Percentiles rank a stretch among this genome's conserved stretches.
These are phyloP conservation scores for Sungouiozyma intestinalis DNA, from an alignment of 805 yeast species.

Conservation along the genomic window DNA sequence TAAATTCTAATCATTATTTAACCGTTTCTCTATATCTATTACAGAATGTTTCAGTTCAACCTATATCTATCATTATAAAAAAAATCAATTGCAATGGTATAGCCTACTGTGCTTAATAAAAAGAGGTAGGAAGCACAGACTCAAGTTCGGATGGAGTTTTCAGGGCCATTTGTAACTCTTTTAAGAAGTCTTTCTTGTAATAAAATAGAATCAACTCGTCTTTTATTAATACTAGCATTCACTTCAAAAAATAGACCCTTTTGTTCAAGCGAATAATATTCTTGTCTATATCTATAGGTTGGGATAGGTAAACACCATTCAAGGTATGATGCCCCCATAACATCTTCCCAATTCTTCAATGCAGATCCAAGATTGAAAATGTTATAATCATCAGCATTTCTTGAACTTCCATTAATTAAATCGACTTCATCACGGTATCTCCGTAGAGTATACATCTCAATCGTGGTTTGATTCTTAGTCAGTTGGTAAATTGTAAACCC, in stretches of 20 bases:
- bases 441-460: conserved; percentile 57
- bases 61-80: too few relatives aligned
- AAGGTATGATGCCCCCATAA: conserved; percentile 59
- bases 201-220: conserved; percentile 28
- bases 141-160: conserved; percentile 18
- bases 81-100: too few relatives aligned
- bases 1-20: too few relatives aligned
- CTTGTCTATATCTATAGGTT: conserved; percentile 10
- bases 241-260: conserved; percentile 42
- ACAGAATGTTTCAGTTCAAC: too few relatives aligned
- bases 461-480: conserved; percentile 60
- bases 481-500: conserved; percentile 51
- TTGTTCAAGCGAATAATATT: conserved; percentile 16
- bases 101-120: too few relatives aligned
- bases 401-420: conserved; percentile 24
- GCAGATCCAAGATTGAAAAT: conserved; percentile 62
- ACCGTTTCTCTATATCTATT: too few relatives aligned
- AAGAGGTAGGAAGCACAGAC: not conserved
- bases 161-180: conserved; percentile 19
- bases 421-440: conserved; percentile 35
- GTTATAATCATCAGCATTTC: conserved; percentile 39
- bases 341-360: conserved; percentile 47
- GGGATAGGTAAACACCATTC: conserved; percentile 66
- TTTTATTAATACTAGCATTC: conserved; percentile 31
- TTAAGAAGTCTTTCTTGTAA: conserved; percentile 23